phyloP scores from a whole-genome alignment of 495 filamentous ascomycete species.

The Penicillium lagena region DNA sequence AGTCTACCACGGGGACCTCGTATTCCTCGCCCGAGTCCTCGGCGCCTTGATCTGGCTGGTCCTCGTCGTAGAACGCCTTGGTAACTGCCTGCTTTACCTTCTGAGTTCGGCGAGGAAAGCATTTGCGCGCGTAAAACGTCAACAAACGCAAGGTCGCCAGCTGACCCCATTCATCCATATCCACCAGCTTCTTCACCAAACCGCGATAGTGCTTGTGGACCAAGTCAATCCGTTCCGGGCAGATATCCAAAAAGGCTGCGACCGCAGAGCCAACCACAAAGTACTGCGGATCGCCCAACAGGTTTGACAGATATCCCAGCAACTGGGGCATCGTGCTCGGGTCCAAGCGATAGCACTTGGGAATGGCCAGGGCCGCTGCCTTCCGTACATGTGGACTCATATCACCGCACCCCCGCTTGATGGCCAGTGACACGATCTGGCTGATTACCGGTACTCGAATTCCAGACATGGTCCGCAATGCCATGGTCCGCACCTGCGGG shows the following conservation, averaged over 20 bases:
- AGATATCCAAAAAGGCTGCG: slow-evolving; percentile 80
- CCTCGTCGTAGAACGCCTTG: slow-evolving; percentile 75
- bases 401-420: slow-evolving; percentile 84
- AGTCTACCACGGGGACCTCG: slow-evolving; percentile 59
- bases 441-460: slow-evolving; percentile 97
- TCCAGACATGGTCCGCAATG: slow-evolving; percentile 89
- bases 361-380: slow-evolving; percentile 89
- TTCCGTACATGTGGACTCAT: slow-evolving; percentile 93
- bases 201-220: slow-evolving; percentile 84
- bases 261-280: slow-evolving; percentile 92
- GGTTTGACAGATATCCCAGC: slow-evolving; percentile 64
- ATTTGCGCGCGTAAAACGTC: slow-evolving; percentile 76
- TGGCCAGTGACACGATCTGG: slow-evolving; percentile 93
- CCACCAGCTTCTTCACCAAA: slow-evolving; percentile 82
- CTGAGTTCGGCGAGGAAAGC: slow-evolving; percentile 69
- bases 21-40: slow-evolving; percentile 44
- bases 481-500: slow-evolving; percentile 83
- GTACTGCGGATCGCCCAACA: slow-evolving; percentile 88
- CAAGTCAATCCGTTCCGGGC: slow-evolving; percentile 76
- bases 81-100: slow-evolving; percentile 46
- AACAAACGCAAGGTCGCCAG: slow-evolving; percentile 73
- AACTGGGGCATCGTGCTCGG: slow-evolving; percentile 79
- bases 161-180: slow-evolving; percentile 99
- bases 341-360: slow-evolving; percentile 94
- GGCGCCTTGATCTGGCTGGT: slow-evolving; percentile 40